Evolutionary conservation across 257 asterid species (phyloP).

Genomic region (Cynanchum wilfordii): DNA sequence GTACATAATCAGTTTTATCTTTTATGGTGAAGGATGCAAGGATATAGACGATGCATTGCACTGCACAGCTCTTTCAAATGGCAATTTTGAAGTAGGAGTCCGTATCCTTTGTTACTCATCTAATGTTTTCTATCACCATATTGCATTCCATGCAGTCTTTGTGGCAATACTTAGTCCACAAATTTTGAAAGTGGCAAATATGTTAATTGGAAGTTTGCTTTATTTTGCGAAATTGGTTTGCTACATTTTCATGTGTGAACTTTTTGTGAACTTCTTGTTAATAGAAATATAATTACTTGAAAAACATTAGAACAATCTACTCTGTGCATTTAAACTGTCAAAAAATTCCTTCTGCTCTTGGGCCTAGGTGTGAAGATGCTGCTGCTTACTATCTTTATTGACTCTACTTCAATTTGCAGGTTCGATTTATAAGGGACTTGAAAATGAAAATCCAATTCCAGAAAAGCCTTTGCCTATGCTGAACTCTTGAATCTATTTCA

Average conservation of each 20-base stretch:
- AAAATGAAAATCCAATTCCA: background rate
- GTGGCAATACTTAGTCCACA: background rate
- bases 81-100: constrained; percentile 97
- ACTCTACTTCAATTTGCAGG: background rate
- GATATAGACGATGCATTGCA: constrained; percentile 99
- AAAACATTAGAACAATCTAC: background rate
- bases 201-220: background rate
- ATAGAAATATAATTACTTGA: background rate
- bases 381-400: background rate
- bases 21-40: constrained; percentile 71
- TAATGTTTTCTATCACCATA: background rate
- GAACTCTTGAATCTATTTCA: background rate
- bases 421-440: background rate
- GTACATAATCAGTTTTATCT: constrained; percentile 13
- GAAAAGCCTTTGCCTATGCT: background rate
- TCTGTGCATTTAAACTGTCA: background rate
- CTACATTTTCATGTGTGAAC: background rate
- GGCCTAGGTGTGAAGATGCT: background rate
- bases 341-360: background rate
- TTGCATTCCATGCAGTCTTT: background rate
- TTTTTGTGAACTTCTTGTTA: background rate
- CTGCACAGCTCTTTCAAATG: constrained; percentile 79
- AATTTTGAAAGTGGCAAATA: background rate
- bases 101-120: constrained; percentile 59
- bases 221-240: background rate